These are phyloP conservation scores for Melanogaster broomeanus DNA, from an alignment of 768 basidiomycete species.

Conservation along the genomic window DNA sequence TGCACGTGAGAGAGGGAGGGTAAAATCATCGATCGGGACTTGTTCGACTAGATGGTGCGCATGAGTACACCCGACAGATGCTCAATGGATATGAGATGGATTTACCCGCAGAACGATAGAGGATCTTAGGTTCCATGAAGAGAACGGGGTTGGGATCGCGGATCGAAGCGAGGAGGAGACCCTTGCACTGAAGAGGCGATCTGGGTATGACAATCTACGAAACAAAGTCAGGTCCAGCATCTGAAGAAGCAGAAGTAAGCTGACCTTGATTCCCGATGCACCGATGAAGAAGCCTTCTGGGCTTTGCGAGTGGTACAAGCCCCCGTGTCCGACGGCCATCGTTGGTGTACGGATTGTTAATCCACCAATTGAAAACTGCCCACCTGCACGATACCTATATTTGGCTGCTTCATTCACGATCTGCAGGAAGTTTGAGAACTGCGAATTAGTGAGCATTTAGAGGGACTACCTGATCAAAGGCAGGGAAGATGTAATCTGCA, in stretches of 20 bases:
- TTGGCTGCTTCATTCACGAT: conserved; percentile 96
- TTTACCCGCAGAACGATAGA: conserved; percentile 85
- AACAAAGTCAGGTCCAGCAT: background rate
- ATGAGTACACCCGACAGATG: conserved; percentile 3
- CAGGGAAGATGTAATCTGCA: conserved; percentile 89
- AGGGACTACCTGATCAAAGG: conserved; percentile 83
- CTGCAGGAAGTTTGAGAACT: conserved; percentile 36
- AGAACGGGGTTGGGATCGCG: conserved; percentile 93
- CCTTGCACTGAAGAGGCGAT: conserved; percentile 95
- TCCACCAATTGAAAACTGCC: conserved; percentile 78
- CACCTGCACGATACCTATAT: conserved; percentile 86
- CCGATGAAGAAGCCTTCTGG: conserved; percentile 96
- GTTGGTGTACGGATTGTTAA: conserved; percentile 84
- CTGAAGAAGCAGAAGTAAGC: background rate
- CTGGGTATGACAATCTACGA: conserved; percentile 81
- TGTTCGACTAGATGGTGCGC: conserved; percentile 65
- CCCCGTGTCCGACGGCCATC: conserved; percentile 93
- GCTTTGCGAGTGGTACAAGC: conserved; percentile 92
- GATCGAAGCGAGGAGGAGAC: conserved; percentile 81
- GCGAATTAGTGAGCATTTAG: background rate
- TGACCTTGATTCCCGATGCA: conserved; percentile 84
- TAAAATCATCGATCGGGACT: conserved; percentile 86
- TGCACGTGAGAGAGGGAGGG: conserved; percentile 80
- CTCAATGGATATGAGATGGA: background rate
- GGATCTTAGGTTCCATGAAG: conserved; percentile 93